These are phyloP conservation scores for Backusella mclennaniae DNA, from an alignment of 192 early-diverging fungal species.

Conservation along the genomic window DNA sequence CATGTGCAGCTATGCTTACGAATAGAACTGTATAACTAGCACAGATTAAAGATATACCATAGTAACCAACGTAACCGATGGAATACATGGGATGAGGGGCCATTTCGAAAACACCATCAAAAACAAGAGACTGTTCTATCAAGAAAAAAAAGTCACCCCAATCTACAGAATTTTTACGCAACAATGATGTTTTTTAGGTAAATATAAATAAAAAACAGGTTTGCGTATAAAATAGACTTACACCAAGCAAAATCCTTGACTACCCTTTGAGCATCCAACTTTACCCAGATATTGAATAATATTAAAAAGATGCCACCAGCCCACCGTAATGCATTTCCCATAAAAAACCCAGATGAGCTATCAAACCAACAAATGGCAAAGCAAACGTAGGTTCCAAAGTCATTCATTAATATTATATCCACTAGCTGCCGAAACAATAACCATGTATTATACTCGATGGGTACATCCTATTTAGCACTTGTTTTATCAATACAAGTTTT, in stretches of 20 bases:
- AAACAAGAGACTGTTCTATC: conserved; percentile 80
- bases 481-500: not conserved
- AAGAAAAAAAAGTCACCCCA: conserved; percentile 99
- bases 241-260: conserved; percentile 98
- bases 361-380: conserved; percentile 84
- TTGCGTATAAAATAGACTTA: conserved; percentile 43
- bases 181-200: not conserved
- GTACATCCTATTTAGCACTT: conserved; percentile 45
- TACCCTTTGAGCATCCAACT: conserved; percentile 90
- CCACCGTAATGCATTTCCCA: conserved; percentile 69
- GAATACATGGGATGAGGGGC: conserved; percentile 99
- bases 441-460: conserved; percentile 96
- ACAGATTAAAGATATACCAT: conserved; percentile 89
- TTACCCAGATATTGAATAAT: conserved; percentile 93
- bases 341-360: conserved; percentile 53
- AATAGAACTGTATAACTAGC: conserved; percentile 90
- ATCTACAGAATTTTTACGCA: conserved; percentile 45
- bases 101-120: conserved; percentile 94
- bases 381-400: conserved; percentile 78
- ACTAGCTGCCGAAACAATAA: conserved; percentile 92
- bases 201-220: not conserved
- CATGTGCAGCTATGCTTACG: conserved; percentile 83
- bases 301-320: conserved; percentile 76
- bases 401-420: conserved; percentile 90
- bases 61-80: conserved; percentile 95